Evolutionary conservation across 106 monocot genomes (phyloP), one percentile per base, ranked within the genome.

Genomic region (Amphibolis antarctica): DNA sequence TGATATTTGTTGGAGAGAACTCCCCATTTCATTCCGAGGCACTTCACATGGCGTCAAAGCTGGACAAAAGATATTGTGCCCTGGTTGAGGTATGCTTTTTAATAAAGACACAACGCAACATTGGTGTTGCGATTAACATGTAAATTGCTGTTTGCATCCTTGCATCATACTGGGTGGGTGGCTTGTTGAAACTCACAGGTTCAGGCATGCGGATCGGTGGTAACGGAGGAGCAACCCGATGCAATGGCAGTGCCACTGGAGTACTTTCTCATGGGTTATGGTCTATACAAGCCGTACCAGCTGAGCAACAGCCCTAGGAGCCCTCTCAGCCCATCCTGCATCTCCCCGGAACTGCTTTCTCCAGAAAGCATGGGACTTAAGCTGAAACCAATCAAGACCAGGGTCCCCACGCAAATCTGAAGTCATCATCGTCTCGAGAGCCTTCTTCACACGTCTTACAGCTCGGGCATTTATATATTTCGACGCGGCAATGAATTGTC

Each of bases 341-440:
- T 93, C 47, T 88, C 85, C 1, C 85, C 88, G 0, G 93, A 93
- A 9, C 81, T 93, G 31, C 72, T 93, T 9, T 93, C 88, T 0
- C 85, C 85, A 6, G 93, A 93, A 71, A 93, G 88, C 80, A 93
- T 93, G 93, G 92, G 92, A 44, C 50, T 92, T 61, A 93, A 93
- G 72, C 75, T 93, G 12, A 93, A 93, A 61, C 93, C 88, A 12
- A 93, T 93, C 46, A 93, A 81, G 67, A 88, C 93, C 0, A 77
- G 88, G 28, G 60, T 81, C 6, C 80, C 93, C 0, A 76, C 69
- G 19, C 21, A 78, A 63, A 78, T 73, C 26, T 84, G 58, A 84
- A 47, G 43, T 26, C 36, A 7, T 26, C 36, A 7, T 36, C 36
- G 36, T 4, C 4, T 36, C 7, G 36, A 7, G 7, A 36, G 36